These are phyloP conservation scores for Hamamelis virginiana DNA, from an alignment of 164 flowering plant species.

Conservation along the genomic window DNA sequence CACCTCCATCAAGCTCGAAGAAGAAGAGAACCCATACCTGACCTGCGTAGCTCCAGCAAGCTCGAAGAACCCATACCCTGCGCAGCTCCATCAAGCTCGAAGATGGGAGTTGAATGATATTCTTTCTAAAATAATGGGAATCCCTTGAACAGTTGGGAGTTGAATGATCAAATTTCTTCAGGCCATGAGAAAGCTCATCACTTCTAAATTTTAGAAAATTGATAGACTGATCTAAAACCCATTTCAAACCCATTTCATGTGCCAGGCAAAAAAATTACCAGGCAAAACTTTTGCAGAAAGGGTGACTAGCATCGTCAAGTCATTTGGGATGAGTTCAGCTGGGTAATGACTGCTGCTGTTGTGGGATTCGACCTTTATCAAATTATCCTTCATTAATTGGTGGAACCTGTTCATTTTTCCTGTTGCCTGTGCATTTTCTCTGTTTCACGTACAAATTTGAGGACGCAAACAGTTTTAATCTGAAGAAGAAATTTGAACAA, in stretches of 20 bases:
- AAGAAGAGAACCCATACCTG: too few relatives aligned
- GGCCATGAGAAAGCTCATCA: background rate
- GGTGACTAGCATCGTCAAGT: conserved; percentile 81
- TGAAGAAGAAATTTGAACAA: background rate
- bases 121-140: background rate
- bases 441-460: background rate
- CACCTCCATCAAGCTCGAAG: too few relatives aligned
- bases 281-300: conserved; percentile 78
- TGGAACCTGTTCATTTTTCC: background rate
- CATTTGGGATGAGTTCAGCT: conserved; percentile 62
- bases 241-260: conserved; percentile 96
- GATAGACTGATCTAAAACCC: background rate
- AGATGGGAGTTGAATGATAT: too few relatives aligned
- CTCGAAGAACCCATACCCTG: too few relatives aligned
- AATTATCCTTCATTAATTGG: background rate
- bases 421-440: background rate
- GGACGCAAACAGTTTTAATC: background rate
- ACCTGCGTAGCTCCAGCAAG: too few relatives aligned
- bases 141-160: background rate
- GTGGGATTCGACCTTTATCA: background rate
- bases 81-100: too few relatives aligned
- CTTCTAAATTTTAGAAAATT: background rate
- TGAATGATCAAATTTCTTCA: background rate
- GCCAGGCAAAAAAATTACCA: conserved; percentile 93
- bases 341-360: conserved; percentile 25